Evolutionary conservation across 148 eudicot species (phyloP).

Genomic region (Nyssa sinensis): DNA sequence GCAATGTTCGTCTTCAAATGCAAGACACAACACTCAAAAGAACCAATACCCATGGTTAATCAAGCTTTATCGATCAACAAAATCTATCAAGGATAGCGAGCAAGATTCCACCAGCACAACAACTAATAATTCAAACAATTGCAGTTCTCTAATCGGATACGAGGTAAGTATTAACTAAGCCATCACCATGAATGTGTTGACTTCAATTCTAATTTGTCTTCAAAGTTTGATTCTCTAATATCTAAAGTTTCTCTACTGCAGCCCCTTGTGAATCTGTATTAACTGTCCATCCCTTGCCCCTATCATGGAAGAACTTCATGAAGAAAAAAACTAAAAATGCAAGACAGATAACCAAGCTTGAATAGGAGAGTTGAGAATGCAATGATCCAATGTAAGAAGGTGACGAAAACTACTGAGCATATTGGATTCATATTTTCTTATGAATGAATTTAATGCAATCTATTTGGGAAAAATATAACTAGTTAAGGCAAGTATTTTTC

Average conservation of each 20-base stretch:
- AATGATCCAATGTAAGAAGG: background rate
- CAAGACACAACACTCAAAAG: constrained; percentile 10
- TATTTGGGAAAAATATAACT: background rate
- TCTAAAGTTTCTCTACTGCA: background rate
- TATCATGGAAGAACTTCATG: too few relatives aligned
- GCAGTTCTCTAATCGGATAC: constrained; percentile 8
- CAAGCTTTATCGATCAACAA: constrained; percentile 24
- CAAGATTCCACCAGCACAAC: constrained; percentile 13
- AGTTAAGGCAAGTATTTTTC: too few relatives aligned
- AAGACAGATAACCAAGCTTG: background rate
- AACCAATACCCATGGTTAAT: constrained; percentile 31
- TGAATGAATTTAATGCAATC: background rate
- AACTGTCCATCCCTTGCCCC: background rate
- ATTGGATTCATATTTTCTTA: background rate
- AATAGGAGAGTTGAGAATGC: background rate
- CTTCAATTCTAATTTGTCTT: background rate
- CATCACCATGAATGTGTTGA: background rate
- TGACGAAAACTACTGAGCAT: background rate
- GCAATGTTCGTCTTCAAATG: background rate
- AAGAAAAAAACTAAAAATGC: background rate
- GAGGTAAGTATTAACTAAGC: constrained; percentile 8
- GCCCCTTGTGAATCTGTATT: background rate
- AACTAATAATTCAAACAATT: constrained; percentile 2
- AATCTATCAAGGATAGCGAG: constrained; percentile 15
- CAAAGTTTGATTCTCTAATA: background rate